phyloP scores from a whole-genome alignment of 768 basidiomycete genomes.

The Hortiboletus flavorubellus region DNA sequence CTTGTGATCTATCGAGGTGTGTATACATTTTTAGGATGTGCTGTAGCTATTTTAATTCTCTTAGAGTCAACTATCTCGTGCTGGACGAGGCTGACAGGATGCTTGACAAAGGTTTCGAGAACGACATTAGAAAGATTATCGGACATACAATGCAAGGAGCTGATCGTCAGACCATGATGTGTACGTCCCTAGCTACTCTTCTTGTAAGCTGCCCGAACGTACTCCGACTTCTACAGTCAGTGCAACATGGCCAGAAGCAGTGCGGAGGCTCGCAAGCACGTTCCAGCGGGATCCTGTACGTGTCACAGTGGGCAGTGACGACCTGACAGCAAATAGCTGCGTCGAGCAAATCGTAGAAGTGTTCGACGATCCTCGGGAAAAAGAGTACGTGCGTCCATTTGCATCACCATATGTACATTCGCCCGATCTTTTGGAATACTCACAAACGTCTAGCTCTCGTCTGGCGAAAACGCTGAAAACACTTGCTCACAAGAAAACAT shows the following conservation, averaged over 20 bases:
- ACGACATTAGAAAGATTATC: conserved; percentile 92
- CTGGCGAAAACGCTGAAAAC: conserved; percentile 54
- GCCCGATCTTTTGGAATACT: background rate
- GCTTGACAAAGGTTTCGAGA: conserved; percentile 98
- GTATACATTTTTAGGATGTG: conserved; percentile 24
- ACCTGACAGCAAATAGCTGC: conserved; percentile 88
- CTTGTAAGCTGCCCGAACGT: background rate
- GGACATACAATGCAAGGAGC: conserved; percentile 60
- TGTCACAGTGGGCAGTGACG: conserved; percentile 94
- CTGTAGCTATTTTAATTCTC: background rate
- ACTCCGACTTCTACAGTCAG: conserved; percentile 56
- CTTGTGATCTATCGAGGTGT: conserved; percentile 74
- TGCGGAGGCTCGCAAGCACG: conserved; percentile 81
- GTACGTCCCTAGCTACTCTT: conserved; percentile 44
- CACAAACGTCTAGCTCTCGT: conserved; percentile 44
- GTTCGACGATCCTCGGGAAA: conserved; percentile 77
- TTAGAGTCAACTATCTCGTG: conserved; percentile 85
- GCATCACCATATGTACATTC: background rate
- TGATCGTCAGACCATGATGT: conserved; percentile 92
- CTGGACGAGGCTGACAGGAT: conserved; percentile 98
- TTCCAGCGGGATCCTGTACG: conserved; percentile 84
- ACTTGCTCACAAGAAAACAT: conserved; percentile 60
- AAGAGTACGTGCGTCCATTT: conserved; percentile 61
- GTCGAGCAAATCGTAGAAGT: conserved; percentile 95
- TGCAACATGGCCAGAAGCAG: conserved; percentile 97